Conservation (phyloP, 768 basidiomycete genomes). For the Lactarius hengduanensis region DNA sequence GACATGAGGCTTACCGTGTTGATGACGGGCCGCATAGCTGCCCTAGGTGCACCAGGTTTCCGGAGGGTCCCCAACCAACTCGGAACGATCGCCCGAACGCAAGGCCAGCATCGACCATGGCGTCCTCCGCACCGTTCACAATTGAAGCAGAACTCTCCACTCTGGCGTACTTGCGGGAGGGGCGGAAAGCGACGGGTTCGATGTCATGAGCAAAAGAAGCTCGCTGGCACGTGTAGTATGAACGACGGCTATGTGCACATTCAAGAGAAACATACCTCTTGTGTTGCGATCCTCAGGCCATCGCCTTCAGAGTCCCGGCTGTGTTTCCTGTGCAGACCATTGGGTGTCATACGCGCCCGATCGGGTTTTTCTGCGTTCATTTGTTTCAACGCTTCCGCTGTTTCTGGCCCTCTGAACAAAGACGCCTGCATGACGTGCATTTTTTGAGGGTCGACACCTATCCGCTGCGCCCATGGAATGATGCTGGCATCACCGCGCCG, state of each 20-base stretch:
- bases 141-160: slow-evolving; percentile 68
- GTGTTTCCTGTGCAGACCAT: slow-evolving; percentile 59
- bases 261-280: slow-evolving; percentile 47
- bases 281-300: slow-evolving; percentile 53
- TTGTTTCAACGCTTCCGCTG: slow-evolving; percentile 55
- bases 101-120: slow-evolving; percentile 77
- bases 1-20: slow-evolving; percentile 45
- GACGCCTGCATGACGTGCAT: slow-evolving; percentile 94
- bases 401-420: slow-evolving; percentile 75
- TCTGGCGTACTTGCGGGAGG: slow-evolving; percentile 77
- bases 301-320: slow-evolving; percentile 79
- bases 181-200: slow-evolving; percentile 63
- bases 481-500: slow-evolving; percentile 46
- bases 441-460: slow-evolving; percentile 81
- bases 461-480: slow-evolving; percentile 68
- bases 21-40: slow-evolving; percentile 59
- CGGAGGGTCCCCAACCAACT: slow-evolving; percentile 86
- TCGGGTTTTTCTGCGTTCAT: slow-evolving; percentile 22
- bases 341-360: slow-evolving; percentile 37
- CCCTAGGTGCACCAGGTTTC: slow-evolving; percentile 74
- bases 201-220: slow-evolving; percentile 76
- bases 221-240: slow-evolving; percentile 45
- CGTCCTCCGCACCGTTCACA: slow-evolving; percentile 60
- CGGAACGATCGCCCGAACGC: slow-evolving; percentile 85
- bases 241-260: slow-evolving; percentile 18